Evolutionary conservation across 2,329 filamentous ascomycete species (phyloP).

Genomic region (Colletotrichum sublineola): DNA sequence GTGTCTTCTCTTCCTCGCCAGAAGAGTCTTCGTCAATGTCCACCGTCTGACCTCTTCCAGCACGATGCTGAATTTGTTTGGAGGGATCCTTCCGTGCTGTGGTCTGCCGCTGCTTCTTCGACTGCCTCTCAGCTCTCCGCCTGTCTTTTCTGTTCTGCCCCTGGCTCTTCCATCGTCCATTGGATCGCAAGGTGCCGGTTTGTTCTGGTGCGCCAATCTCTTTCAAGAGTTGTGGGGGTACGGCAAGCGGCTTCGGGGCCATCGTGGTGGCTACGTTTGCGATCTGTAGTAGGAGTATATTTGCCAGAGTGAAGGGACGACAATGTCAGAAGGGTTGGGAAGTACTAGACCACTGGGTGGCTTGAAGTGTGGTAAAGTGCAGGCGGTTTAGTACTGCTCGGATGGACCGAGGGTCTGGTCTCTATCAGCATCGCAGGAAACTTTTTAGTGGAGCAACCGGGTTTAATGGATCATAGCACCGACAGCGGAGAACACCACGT

Average conservation of each 20-base stretch:
- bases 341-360: background rate
- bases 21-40: conserved; percentile 46
- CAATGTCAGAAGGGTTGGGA: background rate
- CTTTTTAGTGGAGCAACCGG: conserved; percentile 21
- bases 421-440: conserved; percentile 5
- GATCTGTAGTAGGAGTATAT: background rate
- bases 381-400: background rate
- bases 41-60: conserved; percentile 43
- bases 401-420: background rate
- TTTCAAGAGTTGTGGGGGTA: conserved; percentile 60
- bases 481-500: background rate
- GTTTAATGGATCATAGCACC: background rate
- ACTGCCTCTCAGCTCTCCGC: conserved; percentile 73
- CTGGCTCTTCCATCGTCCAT: conserved; percentile 41
- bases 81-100: conserved; percentile 45
- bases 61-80: conserved; percentile 43
- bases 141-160: conserved; percentile 70
- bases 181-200: conserved; percentile 24
- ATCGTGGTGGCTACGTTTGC: conserved; percentile 42
- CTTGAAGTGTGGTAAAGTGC: background rate
- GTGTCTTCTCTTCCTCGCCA: conserved; percentile 27
- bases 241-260: conserved; percentile 54
- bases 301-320: background rate
- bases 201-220: conserved; percentile 53
- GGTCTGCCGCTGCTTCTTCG: conserved; percentile 65